Percentiles rank a stretch among this genome's conserved stretches.
phyloP scores from a whole-genome alignment of 805 yeast species.

The Ogataea wickerhamii region DNA sequence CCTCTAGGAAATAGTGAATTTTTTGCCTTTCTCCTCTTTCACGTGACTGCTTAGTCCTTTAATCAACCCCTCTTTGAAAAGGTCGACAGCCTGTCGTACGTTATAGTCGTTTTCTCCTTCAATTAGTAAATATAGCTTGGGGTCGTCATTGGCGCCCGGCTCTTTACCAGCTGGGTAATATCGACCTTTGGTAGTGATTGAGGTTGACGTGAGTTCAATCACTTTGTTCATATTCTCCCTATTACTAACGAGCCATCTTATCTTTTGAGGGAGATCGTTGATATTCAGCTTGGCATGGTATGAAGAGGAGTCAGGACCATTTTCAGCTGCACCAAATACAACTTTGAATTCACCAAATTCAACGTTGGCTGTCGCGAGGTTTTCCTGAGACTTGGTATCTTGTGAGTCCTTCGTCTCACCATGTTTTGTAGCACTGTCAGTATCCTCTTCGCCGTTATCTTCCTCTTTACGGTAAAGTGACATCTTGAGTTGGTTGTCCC shows the following conservation, averaged over 20 bases:
- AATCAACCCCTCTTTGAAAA: slow-evolving; percentile 51
- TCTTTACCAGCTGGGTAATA: slow-evolving; percentile 60
- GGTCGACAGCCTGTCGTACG: slow-evolving; percentile 55
- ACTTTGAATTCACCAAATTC: slow-evolving; percentile 42
- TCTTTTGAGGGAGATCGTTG: slow-evolving; percentile 80
- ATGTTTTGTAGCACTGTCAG: slow-evolving; percentile 26
- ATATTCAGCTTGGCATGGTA: slow-evolving; percentile 70
- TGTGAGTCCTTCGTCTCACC: slow-evolving; percentile 18
- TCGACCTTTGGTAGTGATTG: slow-evolving; percentile 80
- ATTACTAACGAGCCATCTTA: slow-evolving; percentile 74
- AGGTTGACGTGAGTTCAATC: slow-evolving; percentile 66
- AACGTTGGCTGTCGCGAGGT: slow-evolving; percentile 3
- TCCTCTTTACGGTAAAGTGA: slow-evolving; percentile 40
- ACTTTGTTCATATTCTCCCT: slow-evolving; percentile 60
- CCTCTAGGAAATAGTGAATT: slow-evolving; percentile 16
- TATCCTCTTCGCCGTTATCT: slow-evolving; percentile 17
- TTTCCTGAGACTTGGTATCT: slow-evolving; percentile 1
- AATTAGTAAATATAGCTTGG: slow-evolving; percentile 70
- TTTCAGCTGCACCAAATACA: slow-evolving; percentile 39
- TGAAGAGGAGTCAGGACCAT: slow-evolving; percentile 43
- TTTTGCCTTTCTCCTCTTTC: slow-evolving; percentile 16
- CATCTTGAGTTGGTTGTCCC: slow-evolving; percentile 47
- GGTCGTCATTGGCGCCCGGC: slow-evolving; percentile 57
- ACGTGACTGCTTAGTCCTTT: slow-evolving; percentile 39
- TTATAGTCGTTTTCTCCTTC: slow-evolving; percentile 67